A percentile compares a stretch with the other conserved stretches of the same genome.
Evolutionary conservation across 495 filamentous ascomycete species (phyloP).

Genomic region (Astrothelium macrocarpum): DNA sequence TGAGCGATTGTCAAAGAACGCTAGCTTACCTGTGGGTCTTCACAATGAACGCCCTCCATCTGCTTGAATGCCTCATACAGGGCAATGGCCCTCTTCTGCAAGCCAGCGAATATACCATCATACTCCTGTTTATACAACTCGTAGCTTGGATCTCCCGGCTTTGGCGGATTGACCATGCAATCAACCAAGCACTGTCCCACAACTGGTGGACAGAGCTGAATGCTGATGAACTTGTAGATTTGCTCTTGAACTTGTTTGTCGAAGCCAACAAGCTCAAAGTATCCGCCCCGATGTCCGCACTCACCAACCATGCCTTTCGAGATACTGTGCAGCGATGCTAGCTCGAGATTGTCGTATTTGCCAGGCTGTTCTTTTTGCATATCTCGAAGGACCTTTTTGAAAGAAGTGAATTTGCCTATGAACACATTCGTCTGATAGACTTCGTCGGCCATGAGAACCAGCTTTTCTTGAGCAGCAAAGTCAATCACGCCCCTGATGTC

Average conservation of each 20-base stretch:
- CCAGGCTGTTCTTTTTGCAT: slow-evolving; percentile 58
- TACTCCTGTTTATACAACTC: slow-evolving; percentile 78
- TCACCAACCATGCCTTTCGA: slow-evolving; percentile 98
- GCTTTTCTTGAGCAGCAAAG: slow-evolving; percentile 72
- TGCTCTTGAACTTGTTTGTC: slow-evolving; percentile 71
- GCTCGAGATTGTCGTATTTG: slow-evolving; percentile 76
- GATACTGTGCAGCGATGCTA: slow-evolving; percentile 50
- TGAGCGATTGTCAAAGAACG: too few relatives aligned
- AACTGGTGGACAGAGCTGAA: slow-evolving; percentile 89
- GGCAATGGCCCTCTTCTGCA: slow-evolving; percentile 69
- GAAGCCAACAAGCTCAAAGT: slow-evolving; percentile 90
- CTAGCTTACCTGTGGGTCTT: slow-evolving; percentile 60
- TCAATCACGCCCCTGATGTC: slow-evolving; percentile 76
- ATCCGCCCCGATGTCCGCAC: slow-evolving; percentile 93
- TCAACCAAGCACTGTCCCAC: slow-evolving; percentile 93
- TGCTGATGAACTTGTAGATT: slow-evolving; percentile 97
- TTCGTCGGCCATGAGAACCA: slow-evolving; percentile 90
- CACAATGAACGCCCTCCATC: slow-evolving; percentile 93
- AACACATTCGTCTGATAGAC: slow-evolving; percentile 99
- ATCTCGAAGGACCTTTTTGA: slow-evolving; percentile 81
- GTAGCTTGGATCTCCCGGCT: slow-evolving; percentile 67
- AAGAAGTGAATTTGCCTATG: slow-evolving; percentile 80
- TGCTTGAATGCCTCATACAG: slow-evolving; percentile 79
- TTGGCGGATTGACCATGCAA: slow-evolving; percentile 91
- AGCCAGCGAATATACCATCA: slow-evolving; percentile 61